phyloP scores from a whole-genome alignment of 1,284 basidiomycete species.

The Inonotus hispidus region DNA sequence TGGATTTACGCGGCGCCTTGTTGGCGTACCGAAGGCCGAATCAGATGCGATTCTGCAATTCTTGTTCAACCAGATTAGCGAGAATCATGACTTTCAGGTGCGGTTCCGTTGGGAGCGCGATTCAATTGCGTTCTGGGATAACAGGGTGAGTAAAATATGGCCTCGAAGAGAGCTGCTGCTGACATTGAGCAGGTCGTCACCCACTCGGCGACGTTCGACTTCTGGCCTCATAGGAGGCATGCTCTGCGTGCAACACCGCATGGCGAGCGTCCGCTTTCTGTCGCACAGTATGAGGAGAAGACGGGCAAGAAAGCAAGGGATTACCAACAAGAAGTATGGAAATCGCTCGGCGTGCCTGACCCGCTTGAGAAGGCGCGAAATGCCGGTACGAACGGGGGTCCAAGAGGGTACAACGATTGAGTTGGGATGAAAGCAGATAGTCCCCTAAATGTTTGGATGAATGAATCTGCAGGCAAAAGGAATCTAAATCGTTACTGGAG shows the following conservation, averaged over 20 bases:
- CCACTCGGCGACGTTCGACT: slow-evolving; percentile 75
- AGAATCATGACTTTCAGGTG: slow-evolving; percentile 67
- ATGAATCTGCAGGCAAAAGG: too few species aligned
- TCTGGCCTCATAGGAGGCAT: slow-evolving; percentile 70
- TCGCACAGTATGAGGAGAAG: slow-evolving; percentile 64
- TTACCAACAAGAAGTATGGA: slow-evolving; percentile 60
- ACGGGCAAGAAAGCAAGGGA: slow-evolving; percentile 63
- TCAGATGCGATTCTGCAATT: slow-evolving; percentile 67
- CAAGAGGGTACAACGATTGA: slow-evolving; percentile 18
- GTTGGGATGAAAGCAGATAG: background rate
- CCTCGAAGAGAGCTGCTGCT: background rate
- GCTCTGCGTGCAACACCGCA: slow-evolving; percentile 79
- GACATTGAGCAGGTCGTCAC: slow-evolving; percentile 47
- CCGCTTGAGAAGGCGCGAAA: slow-evolving; percentile 13
- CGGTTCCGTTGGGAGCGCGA: slow-evolving; percentile 68
- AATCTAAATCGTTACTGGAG: too few species aligned
- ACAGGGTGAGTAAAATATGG: slow-evolving; percentile 42
- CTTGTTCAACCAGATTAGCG: slow-evolving; percentile 64
- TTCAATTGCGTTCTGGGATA: slow-evolving; percentile 70
- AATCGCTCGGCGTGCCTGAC: slow-evolving; percentile 47
- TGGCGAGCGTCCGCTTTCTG: slow-evolving; percentile 69
- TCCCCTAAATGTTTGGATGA: background rate
- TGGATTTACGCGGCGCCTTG: slow-evolving; percentile 66
- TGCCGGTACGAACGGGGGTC: slow-evolving; percentile 8
- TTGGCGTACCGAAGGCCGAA: slow-evolving; percentile 76